Evolutionary conservation across 1,284 basidiomycete species (phyloP), one percentile per base, ranked within the genome.

Genomic region (Leccinum subrobustum): DNA sequence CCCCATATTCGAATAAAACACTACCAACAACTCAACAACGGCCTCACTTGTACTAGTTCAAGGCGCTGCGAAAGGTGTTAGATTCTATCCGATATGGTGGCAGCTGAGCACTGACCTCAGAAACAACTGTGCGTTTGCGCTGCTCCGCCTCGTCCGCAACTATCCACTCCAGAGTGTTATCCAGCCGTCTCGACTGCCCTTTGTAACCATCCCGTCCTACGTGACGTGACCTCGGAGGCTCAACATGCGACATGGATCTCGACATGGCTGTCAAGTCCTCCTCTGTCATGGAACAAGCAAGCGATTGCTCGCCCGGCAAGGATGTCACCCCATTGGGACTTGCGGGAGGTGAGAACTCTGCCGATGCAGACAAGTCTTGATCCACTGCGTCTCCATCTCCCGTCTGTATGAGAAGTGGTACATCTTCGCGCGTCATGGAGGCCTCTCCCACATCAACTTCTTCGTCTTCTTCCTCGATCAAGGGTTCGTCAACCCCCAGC

Each of bases 181-280:
- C 74, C 16, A 75, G 71, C 62, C 66, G 65, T 54, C 67, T 64
- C 29, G 65, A 68, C 11, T 63, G 68, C 3, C 54, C 67, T 37
- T 67, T 57, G 50, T 75, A 73, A 59, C 80, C 83, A 42, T 76
- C 77, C 75, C 80, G 84, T 44, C 83, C 79, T 20, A 72, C 67
- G 65, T 83, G 76, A 65, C 76, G 64, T 58, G 70, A 67, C 39
- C 74, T 60, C 63, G 73, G 67, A 52, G 80, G 70, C 50, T 78
- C 79, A 8, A 86, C 80, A 65, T 89, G 84, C 18, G 89, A 86
- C 65, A 84, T 83, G 3, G 88, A 90, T 75, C 87, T 90, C 3
- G 89, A 91, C 79, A 91, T 82, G 14, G 83, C 81, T 16, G 84
- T 84, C 57, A 91, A 72, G 67, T 91, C 89, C 63, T 90, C 88